Evolutionary conservation across 768 basidiomycete genomes (phyloP), one percentile per base, ranked within the genome.

Genomic region (Leccinum variicolor): DNA sequence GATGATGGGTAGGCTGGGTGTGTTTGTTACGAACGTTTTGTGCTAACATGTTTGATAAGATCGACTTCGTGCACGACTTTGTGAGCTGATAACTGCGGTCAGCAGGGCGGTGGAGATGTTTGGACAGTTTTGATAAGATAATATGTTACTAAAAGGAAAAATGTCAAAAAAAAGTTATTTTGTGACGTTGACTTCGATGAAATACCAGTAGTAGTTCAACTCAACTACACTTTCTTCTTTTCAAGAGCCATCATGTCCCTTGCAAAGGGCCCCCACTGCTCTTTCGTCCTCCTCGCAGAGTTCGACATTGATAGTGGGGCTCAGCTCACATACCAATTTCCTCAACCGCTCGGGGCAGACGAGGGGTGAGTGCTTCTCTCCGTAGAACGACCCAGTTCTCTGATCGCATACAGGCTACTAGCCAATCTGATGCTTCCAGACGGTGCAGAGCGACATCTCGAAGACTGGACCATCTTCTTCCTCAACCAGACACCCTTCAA

Each of bases 401-500:
- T 67, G 25, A 63, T 28, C 29, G 3, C 0, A 55, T 2, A 39
- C 56, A 98, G 95, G 55, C 82, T 95, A 17, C 81, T 99, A 5
- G 97, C 97, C 4, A 96, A 96, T 77, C 83, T 96, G 59, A 99
- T 99, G 97, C 82, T 99, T 21, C 97, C 97, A 11, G 97, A 99
- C 72, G 97, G 97, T 6, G 97, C 94, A 29, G 96, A 99, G 75
- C 85, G 89, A 52, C 91, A 96, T 60, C 76, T 89, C 23, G 93
- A 96, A 70, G 97, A 98, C 74, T 98, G 95, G 95, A 98, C 97
- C 6, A 86, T 98, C 46, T 99, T 99, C 81, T 97, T 96, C 73
- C 83, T 99, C 56, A 98, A 98, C 69, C 97, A 98, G 74, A 93
- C 91, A 0, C 80, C 87, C 0, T 90, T 88, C 75, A 94, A 94